These are phyloP conservation scores for Lachancea sp. DNA, from an alignment of 805 yeast genomes.

Conservation along the genomic window DNA sequence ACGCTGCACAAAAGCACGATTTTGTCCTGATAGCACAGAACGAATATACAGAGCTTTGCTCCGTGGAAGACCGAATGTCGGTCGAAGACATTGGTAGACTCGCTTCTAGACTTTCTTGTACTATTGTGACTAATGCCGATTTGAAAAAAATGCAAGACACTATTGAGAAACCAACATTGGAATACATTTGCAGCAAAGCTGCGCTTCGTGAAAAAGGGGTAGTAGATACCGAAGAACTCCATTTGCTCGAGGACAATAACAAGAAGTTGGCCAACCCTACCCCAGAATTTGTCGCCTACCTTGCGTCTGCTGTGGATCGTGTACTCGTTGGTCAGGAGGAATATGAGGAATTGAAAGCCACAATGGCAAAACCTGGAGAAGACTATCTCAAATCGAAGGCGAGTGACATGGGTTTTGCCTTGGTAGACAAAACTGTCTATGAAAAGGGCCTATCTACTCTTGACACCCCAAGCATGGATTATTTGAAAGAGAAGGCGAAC, in stretches of 20 bases:
- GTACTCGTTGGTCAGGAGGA: not conserved
- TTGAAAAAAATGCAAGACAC: constrained; percentile 3
- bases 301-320: constrained; percentile 8
- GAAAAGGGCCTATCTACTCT: not conserved
- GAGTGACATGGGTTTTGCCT: constrained; percentile 5
- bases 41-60: not conserved
- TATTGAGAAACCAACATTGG: constrained; percentile 11
- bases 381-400: constrained; percentile 14
- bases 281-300: constrained; percentile 7
- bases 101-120: not conserved
- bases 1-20: not conserved
- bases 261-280: constrained; percentile 8
- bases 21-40: not conserved
- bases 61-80: not conserved
- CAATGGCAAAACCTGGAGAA: constrained; percentile 11
- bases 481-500: constrained; percentile 24
- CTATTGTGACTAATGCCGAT: constrained; percentile 1
- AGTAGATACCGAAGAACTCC: constrained; percentile 9
- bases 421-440: not conserved
- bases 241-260: not conserved
- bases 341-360: not conserved
- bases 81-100: not conserved
- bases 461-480: constrained; percentile 11
- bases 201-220: constrained; percentile 11
- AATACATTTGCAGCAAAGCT: constrained; percentile 13